These are phyloP conservation scores for Arachnomyces sp. DNA, from an alignment of 2,329 filamentous ascomycete species.

Conservation along the genomic window DNA sequence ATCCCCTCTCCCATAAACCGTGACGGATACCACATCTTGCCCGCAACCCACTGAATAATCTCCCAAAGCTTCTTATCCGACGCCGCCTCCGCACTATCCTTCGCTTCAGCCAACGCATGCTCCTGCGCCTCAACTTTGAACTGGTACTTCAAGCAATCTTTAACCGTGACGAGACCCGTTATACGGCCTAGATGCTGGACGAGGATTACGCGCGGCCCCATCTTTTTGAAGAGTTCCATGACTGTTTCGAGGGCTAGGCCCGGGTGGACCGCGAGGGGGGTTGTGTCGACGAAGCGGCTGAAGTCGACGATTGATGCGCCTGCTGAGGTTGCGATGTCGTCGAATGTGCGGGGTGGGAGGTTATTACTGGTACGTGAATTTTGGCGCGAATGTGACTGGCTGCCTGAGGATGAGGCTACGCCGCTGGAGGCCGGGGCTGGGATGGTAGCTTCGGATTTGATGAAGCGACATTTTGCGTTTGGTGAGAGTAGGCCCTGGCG, in stretches of 20 bases:
- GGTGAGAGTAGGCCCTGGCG: slow-evolving; percentile 58
- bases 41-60: slow-evolving; percentile 26
- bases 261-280: slow-evolving; percentile 84
- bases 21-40: slow-evolving; percentile 15
- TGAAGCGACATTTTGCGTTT: slow-evolving; percentile 66
- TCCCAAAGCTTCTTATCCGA: slow-evolving; percentile 31
- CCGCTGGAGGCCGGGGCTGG: neutral
- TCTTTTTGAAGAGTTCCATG: slow-evolving; percentile 98
- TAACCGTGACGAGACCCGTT: slow-evolving; percentile 82
- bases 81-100: slow-evolving; percentile 17
- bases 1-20: slow-evolving; percentile 10
- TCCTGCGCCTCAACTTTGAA: slow-evolving; percentile 90
- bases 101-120: slow-evolving; percentile 40
- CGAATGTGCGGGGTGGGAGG: slow-evolving; percentile 46
- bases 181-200: slow-evolving; percentile 83
- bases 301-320: slow-evolving; percentile 63
- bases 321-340: slow-evolving; percentile 49
- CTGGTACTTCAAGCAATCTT: slow-evolving; percentile 94
- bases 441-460: slow-evolving; percentile 39
- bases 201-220: slow-evolving; percentile 85
- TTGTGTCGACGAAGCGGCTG: slow-evolving; percentile 77
- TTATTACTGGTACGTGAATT: slow-evolving; percentile 2
- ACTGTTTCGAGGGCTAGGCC: slow-evolving; percentile 88
- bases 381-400: slow-evolving; percentile 8
- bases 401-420: neutral